Conservation (phyloP, 768 basidiomycete species). For the Paxillus ammoniavirescens region DNA sequence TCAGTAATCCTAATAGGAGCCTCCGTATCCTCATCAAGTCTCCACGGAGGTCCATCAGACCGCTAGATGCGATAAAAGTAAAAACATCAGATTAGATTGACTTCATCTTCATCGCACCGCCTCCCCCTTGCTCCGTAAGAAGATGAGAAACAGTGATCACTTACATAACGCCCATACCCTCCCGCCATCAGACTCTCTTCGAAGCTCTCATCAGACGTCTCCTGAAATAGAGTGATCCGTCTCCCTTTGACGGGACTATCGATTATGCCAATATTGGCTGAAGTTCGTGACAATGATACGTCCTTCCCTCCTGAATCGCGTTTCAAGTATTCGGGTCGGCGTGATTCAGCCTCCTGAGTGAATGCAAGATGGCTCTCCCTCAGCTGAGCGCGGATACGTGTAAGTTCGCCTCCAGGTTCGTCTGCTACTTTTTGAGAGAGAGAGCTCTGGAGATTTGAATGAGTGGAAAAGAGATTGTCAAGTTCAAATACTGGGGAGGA, state of each 20-base stretch:
- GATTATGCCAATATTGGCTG: slow-evolving; percentile 52
- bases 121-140: not conserved
- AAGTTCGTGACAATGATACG: slow-evolving; percentile 19
- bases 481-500: not conserved
- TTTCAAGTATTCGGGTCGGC: slow-evolving; percentile 71
- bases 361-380: slow-evolving; percentile 49
- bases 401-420: slow-evolving; percentile 53
- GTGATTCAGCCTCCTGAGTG: slow-evolving; percentile 54
- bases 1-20: slow-evolving; percentile 10
- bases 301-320: slow-evolving; percentile 31
- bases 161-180: slow-evolving; percentile 74
- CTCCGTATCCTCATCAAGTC: slow-evolving; percentile 14
- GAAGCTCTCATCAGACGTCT: slow-evolving; percentile 81
- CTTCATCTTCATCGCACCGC: not conserved
- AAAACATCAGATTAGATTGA: slow-evolving; percentile 12
- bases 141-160: slow-evolving; percentile 21
- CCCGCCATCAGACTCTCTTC: slow-evolving; percentile 84
- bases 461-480: not conserved
- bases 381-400: slow-evolving; percentile 55
- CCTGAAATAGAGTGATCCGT: slow-evolving; percentile 72
- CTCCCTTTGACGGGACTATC: slow-evolving; percentile 74
- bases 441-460: not conserved
- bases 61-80: slow-evolving; percentile 16
- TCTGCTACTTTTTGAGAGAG: slow-evolving; percentile 5
- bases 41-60: slow-evolving; percentile 24